Evolutionary conservation across 495 filamentous ascomycete species (phyloP).

Genomic region (Penicillium fimorum): DNA sequence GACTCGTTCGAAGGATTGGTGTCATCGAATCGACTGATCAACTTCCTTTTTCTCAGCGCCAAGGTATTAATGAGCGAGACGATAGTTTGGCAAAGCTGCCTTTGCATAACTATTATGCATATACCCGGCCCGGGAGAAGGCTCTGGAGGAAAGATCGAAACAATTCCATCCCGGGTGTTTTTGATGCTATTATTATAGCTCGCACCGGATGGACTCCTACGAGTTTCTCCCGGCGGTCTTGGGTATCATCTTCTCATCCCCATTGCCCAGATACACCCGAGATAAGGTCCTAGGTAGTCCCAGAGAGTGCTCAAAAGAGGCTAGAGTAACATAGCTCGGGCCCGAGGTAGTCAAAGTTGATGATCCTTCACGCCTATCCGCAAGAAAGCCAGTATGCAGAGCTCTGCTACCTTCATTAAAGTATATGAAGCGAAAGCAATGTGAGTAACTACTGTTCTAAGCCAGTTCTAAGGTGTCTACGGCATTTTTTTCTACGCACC

Average conservation of each 20-base stretch:
- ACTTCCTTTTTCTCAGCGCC: neutral
- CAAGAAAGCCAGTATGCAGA: neutral
- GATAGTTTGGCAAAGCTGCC: neutral
- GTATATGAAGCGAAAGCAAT: neutral
- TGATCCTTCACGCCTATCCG: neutral
- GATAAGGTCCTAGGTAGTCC: neutral
- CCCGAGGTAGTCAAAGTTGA: neutral
- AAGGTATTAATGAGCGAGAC: neutral
- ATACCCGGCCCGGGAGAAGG: neutral
- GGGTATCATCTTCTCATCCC: neutral
- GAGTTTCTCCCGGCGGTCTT: neutral
- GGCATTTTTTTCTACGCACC: neutral
- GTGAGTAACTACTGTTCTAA: neutral
- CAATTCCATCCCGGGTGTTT: neutral
- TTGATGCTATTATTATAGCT: neutral
- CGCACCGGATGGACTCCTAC: neutral
- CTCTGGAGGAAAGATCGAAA: neutral
- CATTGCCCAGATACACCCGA: neutral
- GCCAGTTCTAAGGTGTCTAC: neutral
- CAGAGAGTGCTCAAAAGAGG: neutral
- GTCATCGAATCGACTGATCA: neutral
- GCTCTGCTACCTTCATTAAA: neutral
- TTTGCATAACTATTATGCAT: neutral
- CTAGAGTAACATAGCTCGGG: neutral
- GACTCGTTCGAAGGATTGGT: neutral